Percentiles rank a stretch among this genome's conserved stretches.
phyloP scores from a whole-genome alignment of 2,329 filamentous ascomycete genomes.

The Aspergillus pseudoglaucus region DNA sequence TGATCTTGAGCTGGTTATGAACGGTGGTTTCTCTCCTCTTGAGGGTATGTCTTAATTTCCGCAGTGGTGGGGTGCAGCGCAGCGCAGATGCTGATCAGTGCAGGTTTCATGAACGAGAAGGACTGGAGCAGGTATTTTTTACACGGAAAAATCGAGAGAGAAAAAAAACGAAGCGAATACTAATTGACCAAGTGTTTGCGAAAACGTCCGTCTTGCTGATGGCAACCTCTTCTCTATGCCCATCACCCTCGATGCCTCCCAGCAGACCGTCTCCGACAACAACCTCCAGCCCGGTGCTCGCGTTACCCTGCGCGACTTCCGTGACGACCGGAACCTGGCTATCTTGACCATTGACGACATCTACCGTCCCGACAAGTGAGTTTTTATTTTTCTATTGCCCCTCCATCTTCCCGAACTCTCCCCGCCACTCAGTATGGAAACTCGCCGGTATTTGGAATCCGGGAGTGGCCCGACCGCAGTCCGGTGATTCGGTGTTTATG shows the following conservation, averaged over 20 bases:
- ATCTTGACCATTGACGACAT: slow-evolving; percentile 94
- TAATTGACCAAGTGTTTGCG: slow-evolving; percentile 59
- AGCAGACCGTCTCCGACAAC: slow-evolving; percentile 66
- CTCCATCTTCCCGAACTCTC: no score
- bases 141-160: slow-evolving; percentile 1
- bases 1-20: slow-evolving; percentile 94
- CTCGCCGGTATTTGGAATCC: background rate
- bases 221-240: slow-evolving; percentile 94
- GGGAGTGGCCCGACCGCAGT: background rate
- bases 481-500: no score
- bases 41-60: slow-evolving; percentile 61
- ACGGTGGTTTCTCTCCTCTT: slow-evolving; percentile 93
- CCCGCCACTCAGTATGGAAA: no score
- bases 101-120: slow-evolving; percentile 94
- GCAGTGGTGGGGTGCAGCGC: slow-evolving; percentile 3
- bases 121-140: slow-evolving; percentile 80
- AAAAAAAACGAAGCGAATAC: slow-evolving; percentile 3
- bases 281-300: slow-evolving; percentile 73
- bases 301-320: slow-evolving; percentile 85
- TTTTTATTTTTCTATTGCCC: slow-evolving; percentile 5
- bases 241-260: slow-evolving; percentile 81
- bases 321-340: slow-evolving; percentile 91
- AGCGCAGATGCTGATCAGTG: slow-evolving; percentile 14
- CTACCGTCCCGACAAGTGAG: slow-evolving; percentile 91
- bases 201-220: slow-evolving; percentile 76